Percentiles rank a stretch among this genome's conserved stretches.
phyloP scores from a whole-genome alignment of 2,329 filamentous ascomycete genomes.

The Microdochium paspali region DNA sequence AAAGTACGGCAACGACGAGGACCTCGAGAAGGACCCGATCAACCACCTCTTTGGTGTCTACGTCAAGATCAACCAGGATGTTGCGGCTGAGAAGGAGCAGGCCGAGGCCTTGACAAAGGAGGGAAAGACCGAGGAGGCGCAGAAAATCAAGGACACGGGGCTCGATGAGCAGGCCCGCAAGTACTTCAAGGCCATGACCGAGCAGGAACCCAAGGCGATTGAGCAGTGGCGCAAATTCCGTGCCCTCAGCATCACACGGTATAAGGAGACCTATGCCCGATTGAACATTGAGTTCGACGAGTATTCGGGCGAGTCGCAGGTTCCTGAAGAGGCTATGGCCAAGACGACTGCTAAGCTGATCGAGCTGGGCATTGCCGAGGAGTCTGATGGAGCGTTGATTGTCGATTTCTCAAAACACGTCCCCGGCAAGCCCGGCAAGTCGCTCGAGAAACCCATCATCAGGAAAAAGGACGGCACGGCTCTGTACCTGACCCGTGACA shows the following conservation, averaged over 20 bases:
- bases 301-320: slow-evolving; percentile 66
- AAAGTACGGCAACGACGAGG: slow-evolving; percentile 57
- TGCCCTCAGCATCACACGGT: slow-evolving; percentile 47
- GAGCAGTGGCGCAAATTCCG: slow-evolving; percentile 49
- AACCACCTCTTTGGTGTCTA: slow-evolving; percentile 67
- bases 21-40: slow-evolving; percentile 55
- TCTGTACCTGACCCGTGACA: slow-evolving; percentile 69
- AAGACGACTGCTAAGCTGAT: slow-evolving; percentile 51
- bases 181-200: slow-evolving; percentile 53
- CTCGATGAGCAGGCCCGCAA: slow-evolving; percentile 45
- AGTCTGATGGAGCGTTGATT: slow-evolving; percentile 63
- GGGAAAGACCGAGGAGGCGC: slow-evolving; percentile 29
- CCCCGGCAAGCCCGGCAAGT: slow-evolving; percentile 57
- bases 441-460: slow-evolving; percentile 60
- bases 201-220: slow-evolving; percentile 45
- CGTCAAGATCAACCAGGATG: slow-evolving; percentile 55
- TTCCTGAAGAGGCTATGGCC: slow-evolving; percentile 57
- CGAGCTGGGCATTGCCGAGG: slow-evolving; percentile 55
- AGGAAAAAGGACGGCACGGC: slow-evolving; percentile 67
- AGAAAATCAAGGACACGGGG: slow-evolving; percentile 30
- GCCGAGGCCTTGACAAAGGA: slow-evolving; percentile 40
- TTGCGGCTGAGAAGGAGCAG: slow-evolving; percentile 51
- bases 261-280: slow-evolving; percentile 47
- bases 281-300: slow-evolving; percentile 54
- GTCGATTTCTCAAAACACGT: slow-evolving; percentile 64